These are phyloP conservation scores for Diatrype stigma DNA, from an alignment of 2,329 filamentous ascomycete genomes.

Conservation along the genomic window DNA sequence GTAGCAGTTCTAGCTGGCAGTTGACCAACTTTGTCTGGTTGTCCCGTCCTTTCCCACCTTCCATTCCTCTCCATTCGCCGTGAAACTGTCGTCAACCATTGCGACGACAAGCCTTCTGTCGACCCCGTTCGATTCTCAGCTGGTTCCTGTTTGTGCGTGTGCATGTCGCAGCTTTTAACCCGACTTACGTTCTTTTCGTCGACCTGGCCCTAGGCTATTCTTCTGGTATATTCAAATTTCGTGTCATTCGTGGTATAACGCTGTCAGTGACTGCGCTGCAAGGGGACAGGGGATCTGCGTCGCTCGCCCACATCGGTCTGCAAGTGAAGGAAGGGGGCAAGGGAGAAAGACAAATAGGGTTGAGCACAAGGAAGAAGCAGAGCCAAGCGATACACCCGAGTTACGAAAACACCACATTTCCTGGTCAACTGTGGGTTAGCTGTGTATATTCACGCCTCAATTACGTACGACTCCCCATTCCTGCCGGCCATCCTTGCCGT, in stretches of 20 bases:
- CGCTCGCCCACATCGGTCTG: neutral
- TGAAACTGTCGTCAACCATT: constrained; percentile 2
- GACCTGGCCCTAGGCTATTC: neutral
- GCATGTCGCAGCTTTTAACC: neutral
- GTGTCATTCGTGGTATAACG: neutral
- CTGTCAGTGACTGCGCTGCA: neutral
- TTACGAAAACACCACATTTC: neutral
- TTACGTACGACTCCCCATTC: neutral
- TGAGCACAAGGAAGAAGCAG: neutral
- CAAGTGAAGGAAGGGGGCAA: neutral
- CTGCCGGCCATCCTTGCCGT: neutral
- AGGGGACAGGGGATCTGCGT: neutral
- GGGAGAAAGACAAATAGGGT: neutral
- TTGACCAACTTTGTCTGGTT: neutral
- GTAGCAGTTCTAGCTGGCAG: neutral
- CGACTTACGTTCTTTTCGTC: neutral
- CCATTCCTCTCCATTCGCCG: neutral
- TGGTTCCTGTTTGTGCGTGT: constrained; percentile 16
- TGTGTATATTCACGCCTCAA: neutral
- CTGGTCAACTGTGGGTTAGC: neutral
- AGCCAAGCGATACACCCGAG: too few species aligned
- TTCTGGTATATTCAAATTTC: neutral
- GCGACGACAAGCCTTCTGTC: constrained; percentile 22
- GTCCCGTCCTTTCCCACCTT: neutral
- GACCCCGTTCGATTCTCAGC: constrained; percentile 21